Evolutionary conservation across 768 basidiomycete genomes (phyloP).

Genomic region (Mycena leptocephala): DNA sequence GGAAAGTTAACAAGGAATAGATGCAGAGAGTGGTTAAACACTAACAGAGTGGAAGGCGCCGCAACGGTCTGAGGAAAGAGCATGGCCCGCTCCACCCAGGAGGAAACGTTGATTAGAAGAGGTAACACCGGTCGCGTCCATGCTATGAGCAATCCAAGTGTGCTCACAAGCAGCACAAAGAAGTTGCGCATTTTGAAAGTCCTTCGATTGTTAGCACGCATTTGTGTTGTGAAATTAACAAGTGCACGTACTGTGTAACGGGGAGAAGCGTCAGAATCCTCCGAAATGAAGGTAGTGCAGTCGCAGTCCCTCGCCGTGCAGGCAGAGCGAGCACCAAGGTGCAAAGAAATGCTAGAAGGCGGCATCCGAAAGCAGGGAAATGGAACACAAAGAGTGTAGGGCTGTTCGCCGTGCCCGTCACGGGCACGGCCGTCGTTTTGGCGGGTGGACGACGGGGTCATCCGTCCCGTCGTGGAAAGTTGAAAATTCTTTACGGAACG

Average conservation of each 20-base stretch:
- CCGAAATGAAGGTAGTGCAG: neutral
- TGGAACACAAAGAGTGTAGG: too few species aligned
- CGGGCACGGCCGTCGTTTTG: too few species aligned
- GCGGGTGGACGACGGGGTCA: too few species aligned
- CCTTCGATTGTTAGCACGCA: neutral
- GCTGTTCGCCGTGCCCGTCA: too few species aligned
- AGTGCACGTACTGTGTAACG: neutral
- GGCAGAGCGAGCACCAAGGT: neutral
- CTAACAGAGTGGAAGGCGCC: neutral
- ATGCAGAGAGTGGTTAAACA: neutral
- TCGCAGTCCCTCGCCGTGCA: neutral
- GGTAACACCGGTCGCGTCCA: neutral
- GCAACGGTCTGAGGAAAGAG: neutral
- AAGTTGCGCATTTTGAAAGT: neutral
- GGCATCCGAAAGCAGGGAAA: too few species aligned
- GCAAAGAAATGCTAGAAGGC: slow-evolving; percentile 1
- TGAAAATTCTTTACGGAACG: too few species aligned
- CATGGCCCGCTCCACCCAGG: neutral
- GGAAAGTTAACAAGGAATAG: neutral
- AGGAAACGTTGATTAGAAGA: neutral
- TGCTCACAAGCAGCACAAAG: neutral
- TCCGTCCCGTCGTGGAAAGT: too few species aligned
- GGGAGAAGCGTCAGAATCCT: neutral
- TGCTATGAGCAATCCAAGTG: neutral
- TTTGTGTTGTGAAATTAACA: neutral